phyloP scores from a whole-genome alignment of 305 asterid genomes.

The Salvia sclarea region DNA sequence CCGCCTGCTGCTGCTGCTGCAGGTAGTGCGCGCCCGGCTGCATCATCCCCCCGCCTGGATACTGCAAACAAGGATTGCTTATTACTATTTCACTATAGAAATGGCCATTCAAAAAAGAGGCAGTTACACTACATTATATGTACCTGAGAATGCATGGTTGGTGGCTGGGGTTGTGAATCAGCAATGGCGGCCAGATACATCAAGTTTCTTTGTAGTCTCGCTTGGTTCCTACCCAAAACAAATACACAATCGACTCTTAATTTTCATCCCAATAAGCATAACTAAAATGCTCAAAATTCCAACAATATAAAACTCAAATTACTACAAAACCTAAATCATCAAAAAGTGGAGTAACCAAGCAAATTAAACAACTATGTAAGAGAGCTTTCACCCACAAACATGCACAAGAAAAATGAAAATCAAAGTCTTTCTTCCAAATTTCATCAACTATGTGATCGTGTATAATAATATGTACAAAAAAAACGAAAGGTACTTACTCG shows the following conservation, averaged over 20 bases:
- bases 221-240: constrained; percentile 56
- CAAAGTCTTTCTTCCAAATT: not conserved
- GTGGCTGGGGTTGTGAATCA: constrained; percentile 95
- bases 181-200: constrained; percentile 99
- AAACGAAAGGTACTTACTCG: constrained; percentile 54
- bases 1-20: constrained; percentile 43
- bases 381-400: not conserved
- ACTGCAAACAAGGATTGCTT: no score
- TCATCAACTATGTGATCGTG: not conserved
- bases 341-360: no score
- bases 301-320: no score
- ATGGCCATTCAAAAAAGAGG: no score
- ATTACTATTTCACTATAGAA: no score
- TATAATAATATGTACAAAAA: no score
- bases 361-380: not conserved
- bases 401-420: not conserved
- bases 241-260: no score
- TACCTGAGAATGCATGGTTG: constrained; percentile 90
- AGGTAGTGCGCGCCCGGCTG: constrained; percentile 37
- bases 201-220: constrained; percentile 81
- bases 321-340: no score
- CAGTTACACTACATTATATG: no score
- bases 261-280: no score
- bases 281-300: no score
- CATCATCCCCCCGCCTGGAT: constrained; percentile 29